phyloP scores from a whole-genome alignment of 129 eudicot species.

The Flaveria brownii region DNA sequence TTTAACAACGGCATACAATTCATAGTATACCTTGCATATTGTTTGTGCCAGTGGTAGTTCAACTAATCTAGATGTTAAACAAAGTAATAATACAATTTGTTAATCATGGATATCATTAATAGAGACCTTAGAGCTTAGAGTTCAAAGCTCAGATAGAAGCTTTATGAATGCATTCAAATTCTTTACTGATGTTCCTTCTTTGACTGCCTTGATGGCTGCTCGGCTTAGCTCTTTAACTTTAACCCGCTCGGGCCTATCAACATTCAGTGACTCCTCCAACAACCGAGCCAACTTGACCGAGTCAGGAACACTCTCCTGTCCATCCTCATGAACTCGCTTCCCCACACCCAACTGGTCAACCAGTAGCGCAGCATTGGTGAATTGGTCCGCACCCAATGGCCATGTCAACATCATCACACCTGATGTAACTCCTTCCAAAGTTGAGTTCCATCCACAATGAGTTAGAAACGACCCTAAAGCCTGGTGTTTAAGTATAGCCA shows the following conservation, averaged over 20 bases:
- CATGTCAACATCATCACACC: slow-evolving; percentile 47
- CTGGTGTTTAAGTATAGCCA: slow-evolving; percentile 41
- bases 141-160: slow-evolving; percentile 20
- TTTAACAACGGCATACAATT: too few species aligned
- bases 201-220: slow-evolving; percentile 30
- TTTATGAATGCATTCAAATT: slow-evolving; percentile 32
- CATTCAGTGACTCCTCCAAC: slow-evolving; percentile 31
- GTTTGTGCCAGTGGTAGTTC: too few species aligned
- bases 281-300: slow-evolving; percentile 36
- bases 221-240: slow-evolving; percentile 22
- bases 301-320: slow-evolving; percentile 38
- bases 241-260: not conserved
- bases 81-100: too few species aligned
- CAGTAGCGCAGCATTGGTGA: slow-evolving; percentile 36
- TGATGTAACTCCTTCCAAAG: slow-evolving; percentile 34
- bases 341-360: slow-evolving; percentile 42
- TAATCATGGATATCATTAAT: not conserved
- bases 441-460: slow-evolving; percentile 66
- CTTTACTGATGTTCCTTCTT: slow-evolving; percentile 36
- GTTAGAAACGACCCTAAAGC: slow-evolving; percentile 50
- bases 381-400: slow-evolving; percentile 58
- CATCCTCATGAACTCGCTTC: slow-evolving; percentile 41
- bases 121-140: not conserved
- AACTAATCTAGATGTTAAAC: too few species aligned
- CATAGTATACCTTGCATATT: too few species aligned